Conservation (phyloP, 257 asterid species). For the Solanum chaucha region DNA sequence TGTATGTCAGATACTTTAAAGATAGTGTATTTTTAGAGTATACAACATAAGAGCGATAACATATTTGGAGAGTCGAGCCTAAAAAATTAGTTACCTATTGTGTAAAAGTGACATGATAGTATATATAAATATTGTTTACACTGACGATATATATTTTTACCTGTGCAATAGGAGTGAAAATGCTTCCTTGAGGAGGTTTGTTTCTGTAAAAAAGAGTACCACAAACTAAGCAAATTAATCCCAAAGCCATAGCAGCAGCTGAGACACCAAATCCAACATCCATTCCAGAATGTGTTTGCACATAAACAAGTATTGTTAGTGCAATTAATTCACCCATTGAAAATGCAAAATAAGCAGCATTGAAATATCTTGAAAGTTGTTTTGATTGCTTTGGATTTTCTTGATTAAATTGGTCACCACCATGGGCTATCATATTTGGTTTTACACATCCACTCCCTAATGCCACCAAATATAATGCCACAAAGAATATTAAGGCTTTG, state of each 20-base stretch:
- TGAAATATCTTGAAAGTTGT: conserved; percentile 72
- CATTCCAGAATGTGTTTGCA: conserved; percentile 98
- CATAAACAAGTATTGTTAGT: conserved; percentile 64
- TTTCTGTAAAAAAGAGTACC: conserved; percentile 56
- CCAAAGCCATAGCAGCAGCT: conserved; percentile 87
- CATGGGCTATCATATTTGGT: conserved; percentile 94
- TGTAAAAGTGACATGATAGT: too few species aligned
- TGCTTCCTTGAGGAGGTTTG: conserved; percentile 74
- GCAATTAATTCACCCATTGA: conserved; percentile 79
- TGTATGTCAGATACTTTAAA: too few species aligned
- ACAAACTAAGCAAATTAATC: conserved; percentile 44
- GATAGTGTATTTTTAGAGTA: too few species aligned
- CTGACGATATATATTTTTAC: conserved; percentile 17
- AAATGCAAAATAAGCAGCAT: conserved; percentile 90
- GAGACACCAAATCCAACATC: conserved; percentile 85
- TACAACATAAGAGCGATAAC: too few species aligned
- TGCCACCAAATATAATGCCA: conserved; percentile 84
- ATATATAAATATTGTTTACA: neutral
- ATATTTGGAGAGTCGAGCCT: neutral
- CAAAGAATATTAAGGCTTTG: conserved; percentile 49
- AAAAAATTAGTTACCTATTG: neutral
- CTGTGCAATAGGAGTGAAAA: conserved; percentile 75
- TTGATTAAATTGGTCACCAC: conserved; percentile 75
- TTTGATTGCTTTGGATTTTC: conserved; percentile 39
- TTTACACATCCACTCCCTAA: conserved; percentile 94